Base-by-base conservation (phyloP, 768 basidiomycete genomes). In the Podaxis carcinomalis region DNA sequence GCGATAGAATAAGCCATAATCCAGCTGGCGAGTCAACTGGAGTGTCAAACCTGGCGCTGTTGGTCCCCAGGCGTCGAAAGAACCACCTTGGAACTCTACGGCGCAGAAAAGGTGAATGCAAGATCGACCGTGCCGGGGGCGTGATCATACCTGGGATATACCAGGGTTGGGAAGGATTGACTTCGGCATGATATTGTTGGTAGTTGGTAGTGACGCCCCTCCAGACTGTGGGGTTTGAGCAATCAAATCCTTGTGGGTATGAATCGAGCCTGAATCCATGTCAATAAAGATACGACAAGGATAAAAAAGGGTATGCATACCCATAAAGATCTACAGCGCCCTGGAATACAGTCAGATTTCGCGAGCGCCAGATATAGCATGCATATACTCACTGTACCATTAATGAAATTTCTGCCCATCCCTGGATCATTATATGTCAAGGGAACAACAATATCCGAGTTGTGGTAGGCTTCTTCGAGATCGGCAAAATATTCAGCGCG, bases 31-130 rank as follows among this genome's bases (percentile, higher is more conserved):
- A 3, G 27, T 10, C 5, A 25, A 9, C 16, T 4, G n/a, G 28
- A 36, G 47, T 2, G 11, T 3, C 62, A 1, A 69, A 84, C 85
- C 86, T 62, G 90, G 88, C 25, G 88, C 85, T 3, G 77, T 80
- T 0, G 87, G 85, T 13, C 88, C 92, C 89, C 90, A 94, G 3
- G 90, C 85, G 68, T 93, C 91, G 65, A 85, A 92, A 9, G 89
- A 80, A 4, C 92, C 92, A 11, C 83, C 89, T 77, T 90, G 87
- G 68, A 86, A 88, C 73, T 86, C 77, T 74, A 51, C 36, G 40
- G 13, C 42, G 36, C 46, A 6, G 4, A 59, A 36, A 25, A 19
- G 52, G 23, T 44, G 51, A 16, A 16, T 27, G 19, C 42, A 56
- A 19, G 40, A 16, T 35, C n/a, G 21, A 47, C 59, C 51, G 61